These are phyloP conservation scores for Hirsutella rhossiliensis DNA, from an alignment of 2,329 filamentous ascomycete species.

Conservation along the genomic window DNA sequence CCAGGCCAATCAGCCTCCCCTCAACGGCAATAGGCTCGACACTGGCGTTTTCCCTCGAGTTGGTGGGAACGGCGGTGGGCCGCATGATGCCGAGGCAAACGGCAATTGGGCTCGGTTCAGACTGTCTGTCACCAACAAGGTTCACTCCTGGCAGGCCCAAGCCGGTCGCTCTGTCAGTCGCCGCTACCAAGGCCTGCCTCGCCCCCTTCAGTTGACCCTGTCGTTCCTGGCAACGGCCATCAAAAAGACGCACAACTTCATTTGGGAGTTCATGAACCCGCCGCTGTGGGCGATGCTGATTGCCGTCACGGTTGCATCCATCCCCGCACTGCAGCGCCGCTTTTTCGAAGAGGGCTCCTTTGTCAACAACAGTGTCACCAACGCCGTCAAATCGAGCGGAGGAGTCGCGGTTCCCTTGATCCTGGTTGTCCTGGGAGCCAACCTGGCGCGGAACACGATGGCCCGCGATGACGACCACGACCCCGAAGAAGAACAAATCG, in stretches of 20 bases:
- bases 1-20: conserved; percentile 15
- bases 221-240: conserved; percentile 18
- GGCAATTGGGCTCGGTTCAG: conserved; percentile 27
- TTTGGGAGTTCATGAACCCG: conserved; percentile 96
- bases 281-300: conserved; percentile 94
- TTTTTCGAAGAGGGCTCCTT: conserved; percentile 90
- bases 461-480: conserved; percentile 52
- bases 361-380: conserved; percentile 83
- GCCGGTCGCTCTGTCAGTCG: conserved; percentile 11
- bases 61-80: conserved; percentile 27
- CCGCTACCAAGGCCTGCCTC: conserved; percentile 26
- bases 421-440: conserved; percentile 87
- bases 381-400: conserved; percentile 73
- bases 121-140: conserved; percentile 18
- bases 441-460: conserved; percentile 83
- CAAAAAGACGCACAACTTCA: conserved; percentile 44
- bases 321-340: conserved; percentile 67
- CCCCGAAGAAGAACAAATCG: conserved; percentile 56
- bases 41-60: conserved; percentile 53
- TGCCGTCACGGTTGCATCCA: conserved; percentile 81
- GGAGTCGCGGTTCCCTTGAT: conserved; percentile 92
- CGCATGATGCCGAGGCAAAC: conserved; percentile 13
- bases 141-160: conserved; percentile 10
- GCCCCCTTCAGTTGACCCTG: conserved; percentile 24
- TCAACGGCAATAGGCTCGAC: conserved; percentile 27